A percentile compares a stretch with the other conserved stretches of the same genome.
Conservation (phyloP, 495 filamentous ascomycete genomes). For the Penicillium atrosanguineum region DNA sequence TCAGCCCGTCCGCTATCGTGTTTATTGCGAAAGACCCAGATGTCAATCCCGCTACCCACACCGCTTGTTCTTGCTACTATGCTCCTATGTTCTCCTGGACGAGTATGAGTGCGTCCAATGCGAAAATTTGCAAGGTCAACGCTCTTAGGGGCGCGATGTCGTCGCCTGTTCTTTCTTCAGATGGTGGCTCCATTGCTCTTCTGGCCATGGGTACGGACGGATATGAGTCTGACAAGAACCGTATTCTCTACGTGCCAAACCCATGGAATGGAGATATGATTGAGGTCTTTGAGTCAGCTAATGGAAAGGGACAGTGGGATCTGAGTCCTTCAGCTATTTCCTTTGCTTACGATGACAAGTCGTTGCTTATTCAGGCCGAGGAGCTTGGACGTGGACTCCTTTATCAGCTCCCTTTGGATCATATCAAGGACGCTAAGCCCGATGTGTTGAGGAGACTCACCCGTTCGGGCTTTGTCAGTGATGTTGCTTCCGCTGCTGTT, state of each 20-base stretch:
- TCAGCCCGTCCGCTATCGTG: constrained; percentile 57
- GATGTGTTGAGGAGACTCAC: constrained; percentile 56
- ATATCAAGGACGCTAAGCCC: constrained; percentile 49
- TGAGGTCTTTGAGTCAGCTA: constrained; percentile 60
- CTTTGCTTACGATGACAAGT: constrained; percentile 64
- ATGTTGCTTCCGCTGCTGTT: constrained; percentile 51
- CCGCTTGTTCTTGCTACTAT: constrained; percentile 64
- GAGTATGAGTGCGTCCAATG: constrained; percentile 47
- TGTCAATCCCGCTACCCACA: constrained; percentile 74
- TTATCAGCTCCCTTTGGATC: constrained; percentile 58
- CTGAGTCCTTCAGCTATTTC: constrained; percentile 61
- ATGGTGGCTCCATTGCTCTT: constrained; percentile 73
- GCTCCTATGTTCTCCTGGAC: constrained; percentile 60
- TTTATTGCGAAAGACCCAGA: constrained; percentile 85
- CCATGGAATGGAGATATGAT: constrained; percentile 54
- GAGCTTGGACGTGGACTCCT: constrained; percentile 60
- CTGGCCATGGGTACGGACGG: constrained; percentile 74
- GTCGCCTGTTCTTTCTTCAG: constrained; percentile 71
- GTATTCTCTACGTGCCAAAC: constrained; percentile 66
- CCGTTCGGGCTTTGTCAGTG: constrained; percentile 57
- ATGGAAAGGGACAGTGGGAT: constrained; percentile 67
- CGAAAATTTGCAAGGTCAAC: constrained; percentile 35
- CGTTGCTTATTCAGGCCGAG: constrained; percentile 66
- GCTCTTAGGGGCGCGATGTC: constrained; percentile 68
- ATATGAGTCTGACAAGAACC: constrained; percentile 87